phyloP scores from a whole-genome alignment of 2,329 filamentous ascomycete genomes.

The Fusarium gaditjirri region DNA sequence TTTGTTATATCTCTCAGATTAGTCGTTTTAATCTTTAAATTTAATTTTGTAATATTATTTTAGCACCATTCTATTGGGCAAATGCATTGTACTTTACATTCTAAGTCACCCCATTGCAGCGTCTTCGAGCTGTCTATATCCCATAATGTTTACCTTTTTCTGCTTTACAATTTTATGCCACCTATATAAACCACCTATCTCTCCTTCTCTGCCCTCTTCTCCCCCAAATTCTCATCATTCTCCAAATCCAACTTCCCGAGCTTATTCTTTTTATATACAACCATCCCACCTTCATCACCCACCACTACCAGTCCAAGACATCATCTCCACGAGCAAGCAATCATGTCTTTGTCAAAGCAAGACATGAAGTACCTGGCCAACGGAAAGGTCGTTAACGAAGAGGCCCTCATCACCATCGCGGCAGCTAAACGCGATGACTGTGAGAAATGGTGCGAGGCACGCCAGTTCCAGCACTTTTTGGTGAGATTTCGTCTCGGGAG shows the following conservation, averaged over 20 bases:
- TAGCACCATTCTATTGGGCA: not conserved
- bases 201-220: fast-evolving
- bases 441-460: not conserved
- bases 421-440: not conserved
- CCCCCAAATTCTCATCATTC: not conserved
- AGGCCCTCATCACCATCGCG: not conserved
- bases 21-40: fast-evolving
- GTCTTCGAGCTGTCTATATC: fast-evolving
- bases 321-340: not conserved
- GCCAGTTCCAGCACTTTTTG: not conserved
- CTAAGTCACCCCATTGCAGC: not conserved
- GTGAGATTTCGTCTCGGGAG: not conserved
- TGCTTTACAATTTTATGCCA: too few species aligned
- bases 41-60: fast-evolving
- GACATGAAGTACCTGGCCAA: not conserved
- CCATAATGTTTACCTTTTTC: not conserved
- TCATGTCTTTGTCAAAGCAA: not conserved
- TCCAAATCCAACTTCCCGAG: not conserved
- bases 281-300: not conserved
- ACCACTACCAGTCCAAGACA: not conserved
- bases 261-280: not conserved
- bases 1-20: not conserved
- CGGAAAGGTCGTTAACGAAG: not conserved
- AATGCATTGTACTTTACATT: not conserved
- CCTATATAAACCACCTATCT: not conserved